These are phyloP conservation scores for Aspergillus eucalypticola DNA, from an alignment of 2,329 filamentous ascomycete species.

Conservation along the genomic window DNA sequence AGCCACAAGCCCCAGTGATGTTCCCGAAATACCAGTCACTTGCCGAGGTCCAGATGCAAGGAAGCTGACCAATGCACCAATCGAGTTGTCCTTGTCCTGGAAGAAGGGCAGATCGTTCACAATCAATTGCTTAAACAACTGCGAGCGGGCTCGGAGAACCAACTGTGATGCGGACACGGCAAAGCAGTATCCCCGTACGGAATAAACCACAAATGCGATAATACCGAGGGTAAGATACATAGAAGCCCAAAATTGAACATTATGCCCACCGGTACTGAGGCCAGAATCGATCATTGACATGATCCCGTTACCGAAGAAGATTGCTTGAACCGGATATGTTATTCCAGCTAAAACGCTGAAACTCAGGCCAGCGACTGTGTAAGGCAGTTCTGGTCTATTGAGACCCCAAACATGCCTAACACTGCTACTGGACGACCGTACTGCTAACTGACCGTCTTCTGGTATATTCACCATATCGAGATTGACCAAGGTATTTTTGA, in stretches of 20 bases:
- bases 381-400: constrained; percentile 3
- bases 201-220: constrained; percentile 13
- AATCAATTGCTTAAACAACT: background rate
- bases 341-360: constrained; percentile 13
- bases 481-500: background rate
- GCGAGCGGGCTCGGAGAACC: constrained; percentile 11
- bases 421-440: background rate
- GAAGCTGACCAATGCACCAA: background rate
- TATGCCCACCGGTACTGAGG: constrained; percentile 12
- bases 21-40: constrained; percentile 6
- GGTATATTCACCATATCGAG: background rate
- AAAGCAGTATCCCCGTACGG: constrained; percentile 14
- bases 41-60: background rate
- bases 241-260: constrained; percentile 12
- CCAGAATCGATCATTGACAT: constrained; percentile 12
- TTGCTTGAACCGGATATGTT: constrained; percentile 14
- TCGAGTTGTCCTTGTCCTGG: background rate
- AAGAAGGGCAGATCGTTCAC: constrained; percentile 11
- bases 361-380: constrained; percentile 4
- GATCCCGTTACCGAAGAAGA: constrained; percentile 17
- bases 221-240: constrained; percentile 15
- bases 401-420: constrained; percentile 4
- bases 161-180: constrained; percentile 15
- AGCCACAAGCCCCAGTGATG: constrained; percentile 5
- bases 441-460: background rate